Percentiles rank a stretch among this genome's conserved stretches.
Conservation (phyloP, 2,329 filamentous ascomycete species). For the Xylariaceae sp. region DNA sequence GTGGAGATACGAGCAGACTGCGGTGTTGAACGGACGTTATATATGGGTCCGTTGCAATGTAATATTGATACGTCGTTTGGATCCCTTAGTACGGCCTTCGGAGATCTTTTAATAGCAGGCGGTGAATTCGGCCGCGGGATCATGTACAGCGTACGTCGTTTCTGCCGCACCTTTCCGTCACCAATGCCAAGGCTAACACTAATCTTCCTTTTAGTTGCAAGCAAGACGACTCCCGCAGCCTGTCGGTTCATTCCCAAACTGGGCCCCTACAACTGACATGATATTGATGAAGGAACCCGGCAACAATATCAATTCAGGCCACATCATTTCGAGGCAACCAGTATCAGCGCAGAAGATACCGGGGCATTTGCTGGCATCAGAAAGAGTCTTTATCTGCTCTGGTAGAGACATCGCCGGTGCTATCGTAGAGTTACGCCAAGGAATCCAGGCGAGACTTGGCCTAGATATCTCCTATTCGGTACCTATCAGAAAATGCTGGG, state of each 20-base stretch:
- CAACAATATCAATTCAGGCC: slow-evolving; percentile 21
- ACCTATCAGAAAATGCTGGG: slow-evolving; percentile 49
- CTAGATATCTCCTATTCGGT: slow-evolving; percentile 48
- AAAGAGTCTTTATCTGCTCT: slow-evolving; percentile 61
- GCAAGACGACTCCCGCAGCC: slow-evolving; percentile 49
- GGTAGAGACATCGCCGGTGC: slow-evolving; percentile 57
- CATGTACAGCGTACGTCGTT: slow-evolving; percentile 59
- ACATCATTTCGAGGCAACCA: slow-evolving; percentile 43
- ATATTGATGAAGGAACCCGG: slow-evolving; percentile 39
- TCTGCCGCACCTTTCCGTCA: not conserved
- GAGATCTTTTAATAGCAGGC: slow-evolving; percentile 73
- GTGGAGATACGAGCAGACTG: slow-evolving; percentile 59
- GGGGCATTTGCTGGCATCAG: slow-evolving; percentile 34
- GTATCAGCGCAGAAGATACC: slow-evolving; percentile 25
- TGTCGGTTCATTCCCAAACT: slow-evolving; percentile 59
- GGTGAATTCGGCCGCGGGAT: slow-evolving; percentile 74
- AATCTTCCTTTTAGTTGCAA: slow-evolving; percentile 37
- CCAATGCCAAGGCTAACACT: not conserved
- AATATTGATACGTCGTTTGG: slow-evolving; percentile 80
- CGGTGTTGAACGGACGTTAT: slow-evolving; percentile 48
- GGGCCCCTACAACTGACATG: slow-evolving; percentile 55
- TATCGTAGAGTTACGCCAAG: slow-evolving; percentile 63
- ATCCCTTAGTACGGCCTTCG: slow-evolving; percentile 59
- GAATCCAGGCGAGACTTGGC: slow-evolving; percentile 62
- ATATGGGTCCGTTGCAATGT: slow-evolving; percentile 61